These are phyloP conservation scores for Apiotrichum siamense DNA, from an alignment of 1,284 basidiomycete genomes.

Conservation along the genomic window DNA sequence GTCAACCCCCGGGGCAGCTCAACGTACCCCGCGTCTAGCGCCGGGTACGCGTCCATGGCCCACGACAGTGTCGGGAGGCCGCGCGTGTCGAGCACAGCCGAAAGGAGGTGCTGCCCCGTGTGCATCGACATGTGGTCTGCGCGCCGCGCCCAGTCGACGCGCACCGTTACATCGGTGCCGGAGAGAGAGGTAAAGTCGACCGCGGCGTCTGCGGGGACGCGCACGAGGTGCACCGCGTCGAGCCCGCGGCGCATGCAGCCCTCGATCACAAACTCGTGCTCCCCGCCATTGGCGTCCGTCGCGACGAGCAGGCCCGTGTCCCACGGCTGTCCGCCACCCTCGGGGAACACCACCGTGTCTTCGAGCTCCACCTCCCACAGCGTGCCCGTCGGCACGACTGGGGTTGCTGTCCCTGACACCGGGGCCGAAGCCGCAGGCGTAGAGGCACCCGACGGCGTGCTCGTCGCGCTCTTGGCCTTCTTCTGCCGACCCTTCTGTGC, in stretches of 20 bases:
- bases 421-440: not conserved
- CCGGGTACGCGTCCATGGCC: conserved; percentile 51
- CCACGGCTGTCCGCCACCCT: conserved; percentile 74
- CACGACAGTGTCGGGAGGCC: conserved; percentile 74
- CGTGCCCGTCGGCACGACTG: conserved; percentile 16
- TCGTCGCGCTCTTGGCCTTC: conserved; percentile 24
- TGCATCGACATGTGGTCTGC: conserved; percentile 80
- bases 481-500: conserved; percentile 35
- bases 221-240: conserved; percentile 70
- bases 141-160: conserved; percentile 62
- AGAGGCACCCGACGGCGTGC: conserved; percentile 1
- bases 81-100: conserved; percentile 68
- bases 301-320: conserved; percentile 62
- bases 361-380: conserved; percentile 58
- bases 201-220: conserved; percentile 38
- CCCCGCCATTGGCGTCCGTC: conserved; percentile 36
- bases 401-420: conserved; percentile 5
- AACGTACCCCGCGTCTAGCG: conserved; percentile 66
- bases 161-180: conserved; percentile 56
- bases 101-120: conserved; percentile 75
- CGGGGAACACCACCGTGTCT: conserved; percentile 82
- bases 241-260: conserved; percentile 66
- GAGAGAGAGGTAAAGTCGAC: conserved; percentile 45
- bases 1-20: conserved; percentile 68
- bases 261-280: conserved; percentile 57